Percentiles rank a stretch among this genome's conserved stretches.
phyloP scores from a whole-genome alignment of 495 filamentous ascomycete genomes.

The Hypoxylon crocopeplum region DNA sequence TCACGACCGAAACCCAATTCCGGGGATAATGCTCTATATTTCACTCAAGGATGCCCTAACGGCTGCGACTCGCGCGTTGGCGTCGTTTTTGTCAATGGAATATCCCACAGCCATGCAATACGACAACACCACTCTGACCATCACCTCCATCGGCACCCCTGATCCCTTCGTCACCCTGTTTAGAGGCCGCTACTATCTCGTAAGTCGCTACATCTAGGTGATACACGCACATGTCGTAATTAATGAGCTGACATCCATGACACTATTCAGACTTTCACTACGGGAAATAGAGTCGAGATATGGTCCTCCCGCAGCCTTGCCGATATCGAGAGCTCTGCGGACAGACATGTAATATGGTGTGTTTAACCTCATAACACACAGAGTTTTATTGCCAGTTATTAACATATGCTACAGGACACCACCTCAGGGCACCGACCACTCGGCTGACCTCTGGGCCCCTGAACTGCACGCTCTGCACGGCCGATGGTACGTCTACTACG shows the following conservation, averaged over 20 bases:
- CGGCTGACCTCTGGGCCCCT: constrained; percentile 43
- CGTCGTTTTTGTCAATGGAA: constrained; percentile 25
- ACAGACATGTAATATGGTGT: constrained; percentile 42
- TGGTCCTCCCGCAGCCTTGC: constrained; percentile 40
- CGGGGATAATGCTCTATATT: constrained; percentile 26
- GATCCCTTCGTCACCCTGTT: constrained; percentile 40
- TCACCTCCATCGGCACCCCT: constrained; percentile 40
- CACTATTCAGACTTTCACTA: constrained; percentile 38
- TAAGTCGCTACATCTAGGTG: too few species aligned
- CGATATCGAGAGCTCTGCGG: constrained; percentile 38
- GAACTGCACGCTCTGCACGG: constrained; percentile 41
- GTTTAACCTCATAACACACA: not conserved
- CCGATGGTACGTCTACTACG: constrained; percentile 45
- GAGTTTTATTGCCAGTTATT: not conserved
- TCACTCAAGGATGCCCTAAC: constrained; percentile 27
- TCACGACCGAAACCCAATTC: constrained; percentile 13
- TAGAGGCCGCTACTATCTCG: constrained; percentile 37
- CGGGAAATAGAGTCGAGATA: constrained; percentile 43
- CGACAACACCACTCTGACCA: constrained; percentile 40
- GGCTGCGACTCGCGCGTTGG: constrained; percentile 31
- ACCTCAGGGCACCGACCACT: constrained; percentile 39
- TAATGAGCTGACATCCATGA: too few species aligned
- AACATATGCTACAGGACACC: constrained; percentile 27
- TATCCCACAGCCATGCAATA: constrained; percentile 34
- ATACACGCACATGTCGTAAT: too few species aligned